Conservation (phyloP, 2,329 filamentous ascomycete genomes). For the Claviceps quebecensis region DNA sequence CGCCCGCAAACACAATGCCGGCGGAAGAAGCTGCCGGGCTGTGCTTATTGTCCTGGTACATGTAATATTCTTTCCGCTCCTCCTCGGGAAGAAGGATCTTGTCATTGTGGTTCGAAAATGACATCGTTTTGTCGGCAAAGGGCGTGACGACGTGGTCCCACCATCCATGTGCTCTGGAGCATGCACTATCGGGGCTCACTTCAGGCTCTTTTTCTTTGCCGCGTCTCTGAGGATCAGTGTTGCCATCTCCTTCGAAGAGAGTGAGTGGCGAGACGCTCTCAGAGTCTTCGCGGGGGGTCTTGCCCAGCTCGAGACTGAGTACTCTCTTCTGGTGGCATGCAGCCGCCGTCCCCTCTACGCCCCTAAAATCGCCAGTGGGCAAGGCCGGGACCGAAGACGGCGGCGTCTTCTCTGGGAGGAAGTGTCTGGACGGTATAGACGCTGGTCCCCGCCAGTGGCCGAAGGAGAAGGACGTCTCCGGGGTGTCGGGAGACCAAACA, state of each 20-base stretch:
- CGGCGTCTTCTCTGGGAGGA: constrained; percentile 28
- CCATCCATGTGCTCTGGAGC: constrained; percentile 53
- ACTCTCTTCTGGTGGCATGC: constrained; percentile 13
- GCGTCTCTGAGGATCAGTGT: constrained; percentile 24
- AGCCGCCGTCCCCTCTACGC: constrained; percentile 20
- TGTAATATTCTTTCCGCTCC: constrained; percentile 26
- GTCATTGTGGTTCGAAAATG: constrained; percentile 26
- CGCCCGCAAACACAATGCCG: constrained; percentile 6
- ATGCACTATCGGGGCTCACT: constrained; percentile 33
- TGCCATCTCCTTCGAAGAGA: constrained; percentile 56
- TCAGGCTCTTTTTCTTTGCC: constrained; percentile 23
- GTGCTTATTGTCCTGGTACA: constrained; percentile 8
- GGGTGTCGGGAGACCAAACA: constrained; percentile 49
- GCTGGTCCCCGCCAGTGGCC: constrained; percentile 25
- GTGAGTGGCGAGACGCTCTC: constrained; percentile 46
- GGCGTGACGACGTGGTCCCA: constrained; percentile 67
- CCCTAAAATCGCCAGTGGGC: constrained; percentile 24
- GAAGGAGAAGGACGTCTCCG: constrained; percentile 32
- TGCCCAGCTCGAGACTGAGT: constrained; percentile 22
- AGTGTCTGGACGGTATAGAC: constrained; percentile 25
- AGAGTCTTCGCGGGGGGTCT: constrained; percentile 28
- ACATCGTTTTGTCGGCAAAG: constrained; percentile 36
- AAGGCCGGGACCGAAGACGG: constrained; percentile 51
- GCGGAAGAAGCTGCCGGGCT: constrained; percentile 8
- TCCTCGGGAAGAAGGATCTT: constrained; percentile 18